A percentile compares a stretch with the other conserved stretches of the same genome.
Evolutionary conservation across 225 moss, liverwort and hornwort species (phyloP).

Genomic region (Physcomitrellopsis africana): DNA sequence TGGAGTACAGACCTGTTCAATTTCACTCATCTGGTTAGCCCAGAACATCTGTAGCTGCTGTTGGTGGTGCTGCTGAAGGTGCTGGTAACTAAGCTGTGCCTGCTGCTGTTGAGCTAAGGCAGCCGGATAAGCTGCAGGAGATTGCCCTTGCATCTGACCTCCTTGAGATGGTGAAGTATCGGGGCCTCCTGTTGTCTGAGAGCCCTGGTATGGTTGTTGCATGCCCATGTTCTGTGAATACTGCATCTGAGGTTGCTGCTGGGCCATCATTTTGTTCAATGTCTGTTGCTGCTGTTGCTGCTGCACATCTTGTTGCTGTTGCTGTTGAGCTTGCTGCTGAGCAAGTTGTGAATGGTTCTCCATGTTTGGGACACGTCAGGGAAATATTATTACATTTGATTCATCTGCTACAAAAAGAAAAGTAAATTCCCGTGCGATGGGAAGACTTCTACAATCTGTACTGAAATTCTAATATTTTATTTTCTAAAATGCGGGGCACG

Average conservation of each 20-base stretch:
- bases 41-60: conserved; percentile 71
- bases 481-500: too few relatives aligned
- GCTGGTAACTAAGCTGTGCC: conserved; percentile 55
- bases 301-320: conserved; percentile 6
- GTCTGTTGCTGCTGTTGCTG: conserved; percentile 29
- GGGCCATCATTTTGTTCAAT: conserved; percentile 25
- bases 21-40: conserved; percentile 68
- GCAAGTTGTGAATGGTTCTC: too few relatives aligned
- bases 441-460: too few relatives aligned
- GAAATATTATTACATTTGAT: too few relatives aligned
- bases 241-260: conserved; percentile 7
- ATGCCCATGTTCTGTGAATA: not conserved
- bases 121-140: conserved; percentile 44
- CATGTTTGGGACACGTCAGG: too few relatives aligned
- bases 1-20: conserved; percentile 49
- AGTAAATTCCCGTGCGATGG: too few relatives aligned
- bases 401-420: too few relatives aligned
- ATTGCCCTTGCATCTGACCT: conserved; percentile 30
- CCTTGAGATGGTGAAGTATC: not conserved
- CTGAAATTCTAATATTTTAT: too few relatives aligned
- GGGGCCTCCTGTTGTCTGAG: conserved; percentile 13
- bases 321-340: conserved; percentile 16
- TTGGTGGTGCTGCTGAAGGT: conserved; percentile 54
- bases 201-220: conserved; percentile 2
- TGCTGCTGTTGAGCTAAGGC: conserved; percentile 60